phyloP scores from a whole-genome alignment of 2,329 filamentous ascomycete species.

The Microdochium trichocladiopsis region DNA sequence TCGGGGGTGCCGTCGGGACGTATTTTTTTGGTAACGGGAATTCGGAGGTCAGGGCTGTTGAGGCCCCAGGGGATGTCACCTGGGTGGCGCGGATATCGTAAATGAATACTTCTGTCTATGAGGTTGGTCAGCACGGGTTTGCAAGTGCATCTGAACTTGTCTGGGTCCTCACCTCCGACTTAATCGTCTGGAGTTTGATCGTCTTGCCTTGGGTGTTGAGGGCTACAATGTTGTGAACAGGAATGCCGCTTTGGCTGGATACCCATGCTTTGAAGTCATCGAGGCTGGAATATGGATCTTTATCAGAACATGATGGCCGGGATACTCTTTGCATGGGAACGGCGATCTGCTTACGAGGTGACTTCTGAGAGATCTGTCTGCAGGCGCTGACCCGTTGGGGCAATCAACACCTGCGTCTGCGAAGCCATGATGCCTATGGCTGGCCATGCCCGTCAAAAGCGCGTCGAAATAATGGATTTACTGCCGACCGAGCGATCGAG shows the following conservation, averaged over 20 bases:
- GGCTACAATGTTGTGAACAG: conserved; percentile 73
- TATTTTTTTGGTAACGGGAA: conserved; percentile 45
- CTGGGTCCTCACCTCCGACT: conserved; percentile 62
- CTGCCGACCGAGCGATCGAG: too few species aligned
- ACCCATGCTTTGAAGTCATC: conserved; percentile 84
- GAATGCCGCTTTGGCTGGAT: conserved; percentile 64
- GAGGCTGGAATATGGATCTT: conserved; percentile 48
- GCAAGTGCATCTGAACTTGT: background rate
- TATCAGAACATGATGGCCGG: too few species aligned
- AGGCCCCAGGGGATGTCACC: conserved; percentile 37
- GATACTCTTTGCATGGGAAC: too few species aligned
- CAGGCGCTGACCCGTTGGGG: conserved; percentile 85
- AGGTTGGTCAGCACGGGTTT: conserved; percentile 4
- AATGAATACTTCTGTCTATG: conserved; percentile 85
- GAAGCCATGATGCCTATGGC: conserved; percentile 48
- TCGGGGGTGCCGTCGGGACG: conserved; percentile 63
- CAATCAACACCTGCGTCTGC: conserved; percentile 85
- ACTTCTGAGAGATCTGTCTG: conserved; percentile 70
- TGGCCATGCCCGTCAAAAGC: conserved; percentile 16
- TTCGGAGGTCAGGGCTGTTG: conserved; percentile 38
- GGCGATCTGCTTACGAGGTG: too few species aligned
- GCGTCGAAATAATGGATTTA: background rate
- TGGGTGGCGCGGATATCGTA: conserved; percentile 78
- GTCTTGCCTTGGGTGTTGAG: conserved; percentile 81
- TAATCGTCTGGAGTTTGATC: conserved; percentile 71